Conservation (phyloP, 805 yeast genomes). For the Huiozyma sinensis region DNA sequence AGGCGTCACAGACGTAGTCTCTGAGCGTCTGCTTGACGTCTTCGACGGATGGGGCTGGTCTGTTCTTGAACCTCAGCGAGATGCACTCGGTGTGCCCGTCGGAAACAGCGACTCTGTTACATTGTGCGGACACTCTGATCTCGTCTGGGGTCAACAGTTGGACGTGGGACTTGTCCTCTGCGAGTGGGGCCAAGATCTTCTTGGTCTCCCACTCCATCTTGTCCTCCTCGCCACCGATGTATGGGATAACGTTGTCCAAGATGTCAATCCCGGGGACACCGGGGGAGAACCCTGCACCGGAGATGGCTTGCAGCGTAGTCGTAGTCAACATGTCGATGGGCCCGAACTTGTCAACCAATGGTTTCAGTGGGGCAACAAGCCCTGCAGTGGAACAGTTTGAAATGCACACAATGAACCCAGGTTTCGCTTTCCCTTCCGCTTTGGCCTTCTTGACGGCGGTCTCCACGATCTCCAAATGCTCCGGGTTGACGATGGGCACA, state of each 20-base stretch:
- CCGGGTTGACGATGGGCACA: slow-evolving; percentile 92
- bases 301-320: slow-evolving; percentile 92
- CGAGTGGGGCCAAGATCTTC: slow-evolving; percentile 70
- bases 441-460: slow-evolving; percentile 45
- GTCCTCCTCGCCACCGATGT: slow-evolving; percentile 93
- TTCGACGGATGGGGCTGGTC: slow-evolving; percentile 79
- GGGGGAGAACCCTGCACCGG: slow-evolving; percentile 97
- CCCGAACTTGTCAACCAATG: slow-evolving; percentile 82
- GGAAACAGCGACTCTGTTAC: slow-evolving; percentile 92
- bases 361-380: slow-evolving; percentile 89
- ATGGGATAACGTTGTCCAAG: slow-evolving; percentile 89
- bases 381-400: slow-evolving; percentile 99
- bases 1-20: slow-evolving; percentile 77
- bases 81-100: slow-evolving; percentile 98
- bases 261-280: slow-evolving; percentile 95
- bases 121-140: slow-evolving; percentile 84
- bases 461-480: slow-evolving; percentile 69
- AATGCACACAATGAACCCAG: slow-evolving; percentile 87
- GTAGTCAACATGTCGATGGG: slow-evolving; percentile 80
- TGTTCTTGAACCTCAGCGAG: slow-evolving; percentile 67
- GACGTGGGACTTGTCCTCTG: slow-evolving; percentile 43
- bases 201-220: slow-evolving; percentile 98
- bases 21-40: slow-evolving; percentile 60
- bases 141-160: slow-evolving; percentile 53
- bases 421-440: slow-evolving; percentile 42